A percentile compares a stretch with the other conserved stretches of the same genome.
phyloP scores from a whole-genome alignment of 768 basidiomycete genomes.

The Russula sp. region DNA sequence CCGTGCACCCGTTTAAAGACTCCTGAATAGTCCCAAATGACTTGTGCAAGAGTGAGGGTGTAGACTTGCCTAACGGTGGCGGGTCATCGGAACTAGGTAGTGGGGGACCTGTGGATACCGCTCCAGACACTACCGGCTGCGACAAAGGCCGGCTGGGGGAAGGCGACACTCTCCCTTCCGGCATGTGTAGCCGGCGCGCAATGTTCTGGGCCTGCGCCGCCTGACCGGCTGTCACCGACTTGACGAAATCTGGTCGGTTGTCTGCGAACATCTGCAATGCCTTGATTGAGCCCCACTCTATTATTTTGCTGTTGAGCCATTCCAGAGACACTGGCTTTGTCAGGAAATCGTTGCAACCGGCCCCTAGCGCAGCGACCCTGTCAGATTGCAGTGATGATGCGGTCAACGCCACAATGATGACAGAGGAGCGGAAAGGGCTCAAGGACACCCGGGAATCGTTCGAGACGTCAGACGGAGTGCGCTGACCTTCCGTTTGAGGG shows the following conservation, averaged over 20 bases:
- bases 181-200: slow-evolving; percentile 44
- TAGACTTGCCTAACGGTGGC: neutral
- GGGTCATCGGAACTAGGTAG: neutral
- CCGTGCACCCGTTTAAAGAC: neutral
- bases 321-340: slow-evolving; percentile 94
- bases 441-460: slow-evolving; percentile 43
- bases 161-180: slow-evolving; percentile 41
- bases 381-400: slow-evolving; percentile 94
- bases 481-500: slow-evolving; percentile 50
- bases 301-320: slow-evolving; percentile 97
- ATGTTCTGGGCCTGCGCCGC: slow-evolving; percentile 43
- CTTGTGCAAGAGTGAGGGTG: slow-evolving; percentile 8
- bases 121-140: slow-evolving; percentile 16
- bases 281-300: slow-evolving; percentile 99
- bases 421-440: slow-evolving; percentile 82
- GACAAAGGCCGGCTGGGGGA: slow-evolving; percentile 38
- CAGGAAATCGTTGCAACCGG: slow-evolving; percentile 97
- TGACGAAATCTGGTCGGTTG: slow-evolving; percentile 54
- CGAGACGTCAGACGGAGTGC: slow-evolving; percentile 51
- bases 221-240: slow-evolving; percentile 42
- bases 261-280: slow-evolving; percentile 91
- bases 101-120: slow-evolving; percentile 1
- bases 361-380: slow-evolving; percentile 93
- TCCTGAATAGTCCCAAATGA: slow-evolving; percentile 12
- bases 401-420: slow-evolving; percentile 98